These are phyloP conservation scores for Phlyctochytrium arcticum DNA, from an alignment of 192 early-diverging fungal genomes.

Conservation along the genomic window DNA sequence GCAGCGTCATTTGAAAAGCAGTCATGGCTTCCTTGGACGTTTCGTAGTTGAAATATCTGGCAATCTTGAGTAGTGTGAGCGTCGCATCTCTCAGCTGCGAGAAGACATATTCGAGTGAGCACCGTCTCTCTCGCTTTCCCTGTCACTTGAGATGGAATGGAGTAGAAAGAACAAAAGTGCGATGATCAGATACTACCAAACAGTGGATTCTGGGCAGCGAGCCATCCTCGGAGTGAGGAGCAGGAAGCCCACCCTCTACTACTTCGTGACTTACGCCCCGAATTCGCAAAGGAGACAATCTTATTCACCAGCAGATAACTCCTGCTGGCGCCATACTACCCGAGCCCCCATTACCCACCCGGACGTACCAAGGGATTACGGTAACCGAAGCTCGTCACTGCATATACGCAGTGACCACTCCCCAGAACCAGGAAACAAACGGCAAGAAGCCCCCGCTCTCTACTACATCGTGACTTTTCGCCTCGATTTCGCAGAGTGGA, in stretches of 20 bases:
- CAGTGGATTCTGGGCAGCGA: not conserved
- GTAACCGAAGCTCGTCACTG: not conserved
- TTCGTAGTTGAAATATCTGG: not conserved
- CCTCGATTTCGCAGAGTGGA: not conserved
- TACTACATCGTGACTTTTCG: not conserved
- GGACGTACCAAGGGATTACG: not conserved
- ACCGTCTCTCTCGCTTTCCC: not conserved
- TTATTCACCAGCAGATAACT: not conserved
- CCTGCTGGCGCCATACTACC: not conserved
- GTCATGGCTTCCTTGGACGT: not conserved
- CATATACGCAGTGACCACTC: not conserved
- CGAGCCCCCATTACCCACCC: constrained; percentile 1
- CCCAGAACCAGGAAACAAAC: not conserved
- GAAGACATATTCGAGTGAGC: not conserved
- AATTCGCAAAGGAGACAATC: not conserved
- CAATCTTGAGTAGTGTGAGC: not conserved
- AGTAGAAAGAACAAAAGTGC: not conserved
- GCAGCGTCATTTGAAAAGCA: not conserved
- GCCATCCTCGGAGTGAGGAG: not conserved
- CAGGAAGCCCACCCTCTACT: constrained; percentile 1
- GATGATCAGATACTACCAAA: not conserved
- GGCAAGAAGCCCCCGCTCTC: not conserved
- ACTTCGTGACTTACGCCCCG: not conserved
- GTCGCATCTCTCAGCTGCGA: not conserved
- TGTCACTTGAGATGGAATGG: not conserved